phyloP scores from a whole-genome alignment of 139 green algal genomes.

The Gonium pectorale region DNA sequence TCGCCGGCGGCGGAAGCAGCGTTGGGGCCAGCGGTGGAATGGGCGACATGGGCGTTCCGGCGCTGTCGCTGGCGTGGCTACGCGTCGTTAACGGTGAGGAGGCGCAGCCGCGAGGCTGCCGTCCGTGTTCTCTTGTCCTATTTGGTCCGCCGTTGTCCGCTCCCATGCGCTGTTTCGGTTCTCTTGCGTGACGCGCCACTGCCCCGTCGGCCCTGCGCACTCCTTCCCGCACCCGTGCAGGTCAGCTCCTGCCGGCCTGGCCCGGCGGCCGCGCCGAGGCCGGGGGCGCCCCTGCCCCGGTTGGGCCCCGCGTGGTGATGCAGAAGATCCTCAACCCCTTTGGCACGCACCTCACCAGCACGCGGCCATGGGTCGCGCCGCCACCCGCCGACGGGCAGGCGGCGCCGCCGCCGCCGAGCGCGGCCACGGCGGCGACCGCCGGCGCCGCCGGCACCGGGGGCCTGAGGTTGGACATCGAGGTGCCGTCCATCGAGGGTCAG shows the following conservation, averaged over 20 bases:
- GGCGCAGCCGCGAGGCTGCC: too few species aligned
- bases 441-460: neutral
- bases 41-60: too few species aligned
- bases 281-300: neutral
- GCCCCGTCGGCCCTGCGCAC: too few species aligned
- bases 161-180: too few species aligned
- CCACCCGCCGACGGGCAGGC: too few species aligned
- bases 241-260: neutral
- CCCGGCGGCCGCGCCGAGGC: too few species aligned
- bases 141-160: too few species aligned
- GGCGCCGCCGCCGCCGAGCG: too few species aligned
- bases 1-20: neutral
- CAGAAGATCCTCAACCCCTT: conserved; percentile 42
- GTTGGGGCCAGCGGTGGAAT: neutral
- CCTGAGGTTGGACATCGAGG: conserved; percentile 49
- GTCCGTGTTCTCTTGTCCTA: too few species aligned
- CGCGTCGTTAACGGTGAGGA: conserved; percentile 19
- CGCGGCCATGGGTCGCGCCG: neutral
- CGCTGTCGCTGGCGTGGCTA: neutral
- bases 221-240: neutral
- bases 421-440: neutral
- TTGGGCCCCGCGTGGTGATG: neutral
- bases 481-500: conserved; percentile 55
- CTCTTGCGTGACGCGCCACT: too few species aligned
- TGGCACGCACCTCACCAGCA: neutral